These are phyloP conservation scores for Trichoderma guizhouense DNA, from an alignment of 2,329 filamentous ascomycete species.

Conservation along the genomic window DNA sequence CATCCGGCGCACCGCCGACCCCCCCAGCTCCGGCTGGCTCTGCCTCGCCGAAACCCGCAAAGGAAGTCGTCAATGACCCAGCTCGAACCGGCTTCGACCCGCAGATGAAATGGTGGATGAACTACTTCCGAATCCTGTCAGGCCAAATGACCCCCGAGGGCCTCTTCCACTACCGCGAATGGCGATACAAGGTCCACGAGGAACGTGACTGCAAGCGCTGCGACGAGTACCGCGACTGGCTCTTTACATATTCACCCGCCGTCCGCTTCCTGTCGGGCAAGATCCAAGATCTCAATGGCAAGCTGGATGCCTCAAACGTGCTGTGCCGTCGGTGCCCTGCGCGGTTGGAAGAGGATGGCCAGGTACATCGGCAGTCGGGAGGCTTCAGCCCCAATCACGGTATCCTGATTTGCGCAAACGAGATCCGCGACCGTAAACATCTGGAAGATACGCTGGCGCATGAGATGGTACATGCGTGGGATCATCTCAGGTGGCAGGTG, in stretches of 20 bases:
- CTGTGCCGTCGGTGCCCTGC: slow-evolving; percentile 75
- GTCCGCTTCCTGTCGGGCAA: slow-evolving; percentile 84
- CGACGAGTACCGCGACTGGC: slow-evolving; percentile 78
- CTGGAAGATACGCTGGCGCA: slow-evolving; percentile 92
- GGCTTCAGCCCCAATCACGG: slow-evolving; percentile 86
- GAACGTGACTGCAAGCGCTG: slow-evolving; percentile 74
- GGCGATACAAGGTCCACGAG: slow-evolving; percentile 72
- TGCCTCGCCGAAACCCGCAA: slow-evolving; percentile 20
- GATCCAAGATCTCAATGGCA: slow-evolving; percentile 73
- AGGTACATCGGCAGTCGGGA: slow-evolving; percentile 64
- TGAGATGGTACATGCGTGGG: slow-evolving; percentile 97
- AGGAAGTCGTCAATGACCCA: slow-evolving; percentile 55
- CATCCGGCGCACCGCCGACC: slow-evolving; percentile 17
- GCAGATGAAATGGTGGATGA: slow-evolving; percentile 65
- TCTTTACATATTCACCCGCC: slow-evolving; percentile 78
- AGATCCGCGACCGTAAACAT: slow-evolving; percentile 74
- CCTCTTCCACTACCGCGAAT: slow-evolving; percentile 71
- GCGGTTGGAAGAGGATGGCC: slow-evolving; percentile 52
- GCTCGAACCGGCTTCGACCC: slow-evolving; percentile 62
- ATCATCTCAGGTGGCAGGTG: slow-evolving; percentile 87
- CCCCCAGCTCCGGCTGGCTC: slow-evolving; percentile 20
- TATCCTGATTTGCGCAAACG: slow-evolving; percentile 90
- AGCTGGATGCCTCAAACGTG: slow-evolving; percentile 71
- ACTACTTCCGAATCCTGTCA: slow-evolving; percentile 79
- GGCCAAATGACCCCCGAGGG: slow-evolving; percentile 68